A percentile compares a stretch with the other conserved stretches of the same genome.
Conservation (phyloP, 441 rosid genomes). For the Omphalea diandra region DNA sequence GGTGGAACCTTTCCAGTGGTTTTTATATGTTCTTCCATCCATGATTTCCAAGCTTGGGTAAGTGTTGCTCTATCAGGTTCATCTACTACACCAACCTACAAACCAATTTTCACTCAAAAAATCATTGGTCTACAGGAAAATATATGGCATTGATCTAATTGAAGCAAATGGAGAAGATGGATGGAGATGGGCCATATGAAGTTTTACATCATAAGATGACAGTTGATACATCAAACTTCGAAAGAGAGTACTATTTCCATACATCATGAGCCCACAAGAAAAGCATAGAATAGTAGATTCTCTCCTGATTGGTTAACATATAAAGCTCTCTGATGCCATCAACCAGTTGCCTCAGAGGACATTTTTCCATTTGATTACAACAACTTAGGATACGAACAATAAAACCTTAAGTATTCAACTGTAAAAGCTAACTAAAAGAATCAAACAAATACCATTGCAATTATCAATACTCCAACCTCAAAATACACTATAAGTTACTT, state of each 20-base stretch:
- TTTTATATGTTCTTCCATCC: slow-evolving; percentile 90
- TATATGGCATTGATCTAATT: background rate
- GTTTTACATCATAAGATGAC: background rate
- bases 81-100: slow-evolving; percentile 66
- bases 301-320: background rate
- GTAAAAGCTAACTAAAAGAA: background rate
- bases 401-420: background rate
- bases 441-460: background rate
- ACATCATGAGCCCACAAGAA: background rate
- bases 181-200: background rate
- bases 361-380: background rate
- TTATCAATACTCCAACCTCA: background rate
- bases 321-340: background rate
- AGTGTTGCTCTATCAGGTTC: slow-evolving; percentile 62
- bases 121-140: background rate
- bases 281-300: background rate
- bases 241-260: background rate
- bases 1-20: slow-evolving; percentile 77
- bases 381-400: background rate
- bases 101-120: slow-evolving; percentile 12
- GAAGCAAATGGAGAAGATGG: background rate
- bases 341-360: too few relatives aligned
- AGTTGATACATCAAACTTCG: background rate
- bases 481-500: background rate
- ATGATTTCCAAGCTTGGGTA: slow-evolving; percentile 87